Base-by-base conservation (phyloP, 1,139 yeast genomes). In the Saccharomyces pastorianus region DNA sequence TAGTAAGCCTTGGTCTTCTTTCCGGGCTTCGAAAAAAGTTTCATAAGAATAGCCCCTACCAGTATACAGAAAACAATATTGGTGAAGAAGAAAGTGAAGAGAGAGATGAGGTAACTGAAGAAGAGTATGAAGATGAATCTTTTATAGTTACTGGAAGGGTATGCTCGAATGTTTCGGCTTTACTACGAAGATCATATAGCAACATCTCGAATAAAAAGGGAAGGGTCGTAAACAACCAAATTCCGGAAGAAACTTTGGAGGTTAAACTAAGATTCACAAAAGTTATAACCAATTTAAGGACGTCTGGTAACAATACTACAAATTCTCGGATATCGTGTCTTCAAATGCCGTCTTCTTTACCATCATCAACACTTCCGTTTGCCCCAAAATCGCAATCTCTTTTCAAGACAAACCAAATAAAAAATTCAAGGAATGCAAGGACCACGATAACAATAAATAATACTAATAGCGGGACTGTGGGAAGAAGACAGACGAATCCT, bases 1-100 rank as follows among this genome's bases (percentile, higher is more conserved):
- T 83, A 65, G 93, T 85, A 8, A 84, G 88, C 20, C 79, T 82
- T 60, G 93, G 93, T 0, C 74, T 82, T 25, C 73, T 83, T 51
- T 81, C 88, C 0, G 73, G 75, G 38, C 64, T 78, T 53, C 61
- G 68, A 54, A 63, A 63, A 7, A 64, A 62, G 47, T 59, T 65
- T 13, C 44, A 38, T 38, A 38, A 38, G 8, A 38, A 38, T 6
- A 46, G 57, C 60, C 7, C 57, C 61, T n/a, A 70, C 71, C n/a
- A 54, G 50, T 13, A 34, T n/a, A 46, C 53, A 46, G 28, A 38
- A n/a, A 46, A 44, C 26, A 41, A 47, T 38, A 63, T 69, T 5
- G 68, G 68, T 6, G 31, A 41, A 9, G 55, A 56, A 14, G 56
- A 55, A 11, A 51, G 46, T n/a, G 44, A 38, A 7, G 59, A 56